These are phyloP conservation scores for Aspergillus mulundensis DNA, from an alignment of 495 filamentous ascomycete genomes.

Conservation along the genomic window DNA sequence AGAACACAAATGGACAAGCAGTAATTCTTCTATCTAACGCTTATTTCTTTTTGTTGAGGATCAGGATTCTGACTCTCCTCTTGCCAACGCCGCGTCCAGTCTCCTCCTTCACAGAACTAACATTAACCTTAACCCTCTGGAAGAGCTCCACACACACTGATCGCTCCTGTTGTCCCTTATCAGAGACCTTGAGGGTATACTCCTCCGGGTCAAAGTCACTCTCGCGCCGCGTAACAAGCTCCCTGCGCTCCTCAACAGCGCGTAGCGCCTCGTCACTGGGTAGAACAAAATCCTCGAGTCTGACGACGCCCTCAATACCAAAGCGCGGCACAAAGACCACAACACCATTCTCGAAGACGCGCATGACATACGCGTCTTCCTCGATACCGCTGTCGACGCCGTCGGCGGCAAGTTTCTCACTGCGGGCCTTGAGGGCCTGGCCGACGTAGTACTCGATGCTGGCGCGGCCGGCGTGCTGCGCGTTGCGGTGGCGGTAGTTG, in stretches of 20 bases:
- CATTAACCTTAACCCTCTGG: constrained; percentile 78
- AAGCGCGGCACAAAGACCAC: constrained; percentile 94
- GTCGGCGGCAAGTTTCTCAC: constrained; percentile 45
- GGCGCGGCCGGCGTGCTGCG: constrained; percentile 88
- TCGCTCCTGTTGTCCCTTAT: constrained; percentile 47
- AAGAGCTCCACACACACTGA: constrained; percentile 72
- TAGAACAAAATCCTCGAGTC: constrained; percentile 74
- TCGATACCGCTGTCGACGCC: constrained; percentile 47
- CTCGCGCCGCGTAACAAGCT: constrained; percentile 47
- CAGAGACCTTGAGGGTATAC: constrained; percentile 61
- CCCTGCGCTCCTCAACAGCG: constrained; percentile 35
- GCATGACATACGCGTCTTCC: constrained; percentile 94
- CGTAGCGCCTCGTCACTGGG: constrained; percentile 53
- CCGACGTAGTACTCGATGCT: constrained; percentile 97
- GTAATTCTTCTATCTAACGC: not conserved
- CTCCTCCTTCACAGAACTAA: constrained; percentile 90
- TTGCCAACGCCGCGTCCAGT: constrained; percentile 71
- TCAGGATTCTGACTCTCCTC: constrained; percentile 55
- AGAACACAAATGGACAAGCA: not conserved
- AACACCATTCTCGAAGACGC: constrained; percentile 93
- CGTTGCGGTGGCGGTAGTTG: constrained; percentile 94
- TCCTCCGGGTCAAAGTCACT: constrained; percentile 78
- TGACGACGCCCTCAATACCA: constrained; percentile 87
- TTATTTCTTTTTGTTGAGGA: constrained; percentile 21
- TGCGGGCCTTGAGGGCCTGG: constrained; percentile 82